These are phyloP conservation scores for Penicillium sp. DNA, from an alignment of 2,329 filamentous ascomycete species.

Conservation along the genomic window DNA sequence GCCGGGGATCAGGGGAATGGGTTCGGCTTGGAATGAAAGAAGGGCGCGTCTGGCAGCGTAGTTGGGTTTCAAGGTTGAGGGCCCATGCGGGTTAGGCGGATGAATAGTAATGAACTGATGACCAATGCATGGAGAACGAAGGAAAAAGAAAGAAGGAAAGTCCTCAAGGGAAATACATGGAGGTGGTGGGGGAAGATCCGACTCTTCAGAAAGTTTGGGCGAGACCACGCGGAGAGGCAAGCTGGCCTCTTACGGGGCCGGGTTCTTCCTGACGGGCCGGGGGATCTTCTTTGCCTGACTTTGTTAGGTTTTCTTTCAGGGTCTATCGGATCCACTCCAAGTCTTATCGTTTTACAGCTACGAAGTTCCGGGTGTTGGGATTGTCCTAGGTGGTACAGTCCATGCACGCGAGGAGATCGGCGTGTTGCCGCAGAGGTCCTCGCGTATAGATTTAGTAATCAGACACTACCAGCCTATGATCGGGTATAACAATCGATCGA, in stretches of 20 bases:
- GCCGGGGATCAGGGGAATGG: not conserved
- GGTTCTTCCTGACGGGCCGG: not conserved
- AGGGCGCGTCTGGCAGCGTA: not conserved
- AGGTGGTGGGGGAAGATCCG: conserved; percentile 7
- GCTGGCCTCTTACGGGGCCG: conserved; percentile 16
- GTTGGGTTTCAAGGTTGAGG: not conserved
- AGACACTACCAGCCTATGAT: not conserved
- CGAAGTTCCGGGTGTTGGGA: not conserved
- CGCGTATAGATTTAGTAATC: not conserved
- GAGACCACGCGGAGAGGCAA: conserved; percentile 18
- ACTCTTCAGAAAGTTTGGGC: conserved; percentile 1
- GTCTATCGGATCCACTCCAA: not conserved
- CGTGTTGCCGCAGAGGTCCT: not conserved
- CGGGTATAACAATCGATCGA: not conserved
- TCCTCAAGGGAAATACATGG: conserved; percentile 16
- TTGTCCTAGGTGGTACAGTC: conserved; percentile 3
- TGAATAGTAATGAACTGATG: conserved; percentile 5
- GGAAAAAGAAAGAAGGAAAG: not conserved
- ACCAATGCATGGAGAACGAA: conserved; percentile 11
- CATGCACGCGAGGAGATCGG: conserved; percentile 1
- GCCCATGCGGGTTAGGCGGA: not conserved
- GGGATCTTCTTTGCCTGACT: not conserved
- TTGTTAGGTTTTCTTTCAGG: not conserved
- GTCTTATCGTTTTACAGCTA: not conserved
- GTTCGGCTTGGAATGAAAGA: not conserved